Evolutionary conservation across 2,329 filamentous ascomycete species (phyloP), one percentile per base, ranked within the genome.

Genomic region (Metarhizium sp.): DNA sequence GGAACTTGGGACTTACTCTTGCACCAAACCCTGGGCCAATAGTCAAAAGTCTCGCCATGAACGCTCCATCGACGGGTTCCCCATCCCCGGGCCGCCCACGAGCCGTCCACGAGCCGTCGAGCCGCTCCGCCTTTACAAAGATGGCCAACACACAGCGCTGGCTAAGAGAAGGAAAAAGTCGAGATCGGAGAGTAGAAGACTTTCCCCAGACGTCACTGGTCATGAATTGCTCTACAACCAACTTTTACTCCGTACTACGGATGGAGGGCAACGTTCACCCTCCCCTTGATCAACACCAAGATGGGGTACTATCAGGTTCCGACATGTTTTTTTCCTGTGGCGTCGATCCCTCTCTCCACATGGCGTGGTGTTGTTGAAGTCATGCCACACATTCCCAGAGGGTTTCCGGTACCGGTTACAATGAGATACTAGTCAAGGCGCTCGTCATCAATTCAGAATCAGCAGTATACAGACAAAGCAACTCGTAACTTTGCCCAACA

Each of bases 41-140:
- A 18, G 43, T n/a, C n/a, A 25, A 25, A 25, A 25, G 25, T 1
- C n/a, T 29, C n/a, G 29, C n/a, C 34, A 16, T 13, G 14, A 50
- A 11, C 10, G 47, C 25, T n/a, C 47, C 48, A 50, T 20, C 32
- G 6, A 49, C 30, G 46, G 40, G 45, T 25, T 38, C 50, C 36
- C 25, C 40, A 18, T 42, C n/a, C 38, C 30, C 40, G 48, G 46
- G 29, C 40, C 53, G 53, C 20, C 34, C 48, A 36, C 47, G 53
- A 51, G 53, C 48, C 53, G 47, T 16, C 34, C 48, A 36, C 47
- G 53, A 51, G 53, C 48, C 53, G 47, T 16, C 47, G 53, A 55
- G 53, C 48, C 53, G 47, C 40, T 47, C 48, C 48, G 40, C 49
- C 45, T 47, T 18, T 32, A 32, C 16, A 16, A 51, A 25, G 48